Percentiles rank a stretch among this genome's conserved stretches.
These are phyloP conservation scores for Vanilla planifolia DNA, from an alignment of 106 monocot genomes.

Conservation along the genomic window DNA sequence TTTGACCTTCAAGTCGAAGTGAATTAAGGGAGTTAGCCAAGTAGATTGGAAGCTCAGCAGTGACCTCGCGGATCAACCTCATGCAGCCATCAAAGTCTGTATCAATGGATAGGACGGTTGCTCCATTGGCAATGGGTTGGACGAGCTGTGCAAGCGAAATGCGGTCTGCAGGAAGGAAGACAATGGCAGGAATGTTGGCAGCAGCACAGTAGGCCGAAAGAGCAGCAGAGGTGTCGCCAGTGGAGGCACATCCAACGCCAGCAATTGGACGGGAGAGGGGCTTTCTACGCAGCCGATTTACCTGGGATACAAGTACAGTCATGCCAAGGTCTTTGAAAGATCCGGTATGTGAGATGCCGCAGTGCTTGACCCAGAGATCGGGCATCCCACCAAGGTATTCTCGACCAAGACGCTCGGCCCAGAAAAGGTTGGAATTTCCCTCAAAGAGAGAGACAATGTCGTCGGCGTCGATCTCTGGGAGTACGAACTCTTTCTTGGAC, in stretches of 20 bases:
- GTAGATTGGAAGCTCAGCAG: not conserved
- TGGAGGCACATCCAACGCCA: not conserved
- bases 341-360: slow-evolving; percentile 87
- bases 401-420: slow-evolving; percentile 71
- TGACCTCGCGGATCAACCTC: slow-evolving; percentile 1
- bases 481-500: slow-evolving; percentile 91
- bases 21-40: not conserved
- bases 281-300: slow-evolving; percentile 56
- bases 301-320: slow-evolving; percentile 89
- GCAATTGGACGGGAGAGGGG: slow-evolving; percentile 9
- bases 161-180: not conserved
- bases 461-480: slow-evolving; percentile 71
- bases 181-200: not conserved
- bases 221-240: not conserved
- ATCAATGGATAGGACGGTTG: not conserved
- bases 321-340: slow-evolving; percentile 89
- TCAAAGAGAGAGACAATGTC: slow-evolving; percentile 84
- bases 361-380: slow-evolving; percentile 93
- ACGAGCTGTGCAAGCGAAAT: slow-evolving; percentile 1
- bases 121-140: slow-evolving; percentile 4
- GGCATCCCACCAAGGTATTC: slow-evolving; percentile 73
- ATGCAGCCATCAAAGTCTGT: slow-evolving; percentile 7
- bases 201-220: not conserved
- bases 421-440: slow-evolving; percentile 89
- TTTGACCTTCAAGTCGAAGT: slow-evolving; percentile 84